phyloP scores from a whole-genome alignment of 495 filamentous ascomycete genomes.

The Evansstolkia leycettana region DNA sequence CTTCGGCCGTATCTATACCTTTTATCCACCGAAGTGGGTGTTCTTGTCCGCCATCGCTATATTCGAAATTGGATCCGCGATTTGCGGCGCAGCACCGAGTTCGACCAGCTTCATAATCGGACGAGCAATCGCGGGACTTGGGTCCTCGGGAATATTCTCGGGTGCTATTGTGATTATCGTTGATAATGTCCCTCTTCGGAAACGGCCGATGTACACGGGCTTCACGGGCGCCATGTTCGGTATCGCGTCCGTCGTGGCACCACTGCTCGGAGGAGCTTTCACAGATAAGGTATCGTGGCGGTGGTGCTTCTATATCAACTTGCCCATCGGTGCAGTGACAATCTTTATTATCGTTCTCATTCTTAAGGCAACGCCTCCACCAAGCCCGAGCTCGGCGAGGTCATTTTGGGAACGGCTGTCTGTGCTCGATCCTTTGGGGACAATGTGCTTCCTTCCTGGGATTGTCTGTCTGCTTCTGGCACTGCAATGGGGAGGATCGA shows the following conservation, averaged over 20 bases:
- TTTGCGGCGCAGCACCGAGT: slow-evolving; percentile 55
- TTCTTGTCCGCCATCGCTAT: slow-evolving; percentile 49
- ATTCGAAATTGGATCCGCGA: slow-evolving; percentile 55
- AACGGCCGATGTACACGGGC: slow-evolving; percentile 49
- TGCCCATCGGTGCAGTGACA: slow-evolving; percentile 48
- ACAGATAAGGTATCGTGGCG: slow-evolving; percentile 52
- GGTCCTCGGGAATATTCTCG: slow-evolving; percentile 34
- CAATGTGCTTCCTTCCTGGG: slow-evolving; percentile 33
- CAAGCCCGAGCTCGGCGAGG: slow-evolving; percentile 5
- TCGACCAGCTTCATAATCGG: slow-evolving; percentile 42
- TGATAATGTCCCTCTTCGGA: slow-evolving; percentile 49
- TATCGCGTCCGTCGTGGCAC: slow-evolving; percentile 58
- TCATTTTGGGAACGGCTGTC: slow-evolving; percentile 12
- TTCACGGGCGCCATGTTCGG: slow-evolving; percentile 64
- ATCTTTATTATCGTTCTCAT: slow-evolving; percentile 34
- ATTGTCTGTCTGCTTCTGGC: slow-evolving; percentile 41
- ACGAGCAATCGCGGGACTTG: slow-evolving; percentile 9
- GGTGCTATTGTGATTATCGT: slow-evolving; percentile 60
- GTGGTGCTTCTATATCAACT: slow-evolving; percentile 54
- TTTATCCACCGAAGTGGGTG: slow-evolving; percentile 39
- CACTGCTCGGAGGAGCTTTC: slow-evolving; percentile 66
- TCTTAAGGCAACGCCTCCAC: slow-evolving; percentile 35
- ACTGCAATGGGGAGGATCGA: slow-evolving; percentile 44
- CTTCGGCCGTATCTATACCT: slow-evolving; percentile 51
- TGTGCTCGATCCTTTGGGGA: slow-evolving; percentile 27